Base-by-base conservation (phyloP, 805 yeast species). In the Yamadazyma tumulicola region DNA sequence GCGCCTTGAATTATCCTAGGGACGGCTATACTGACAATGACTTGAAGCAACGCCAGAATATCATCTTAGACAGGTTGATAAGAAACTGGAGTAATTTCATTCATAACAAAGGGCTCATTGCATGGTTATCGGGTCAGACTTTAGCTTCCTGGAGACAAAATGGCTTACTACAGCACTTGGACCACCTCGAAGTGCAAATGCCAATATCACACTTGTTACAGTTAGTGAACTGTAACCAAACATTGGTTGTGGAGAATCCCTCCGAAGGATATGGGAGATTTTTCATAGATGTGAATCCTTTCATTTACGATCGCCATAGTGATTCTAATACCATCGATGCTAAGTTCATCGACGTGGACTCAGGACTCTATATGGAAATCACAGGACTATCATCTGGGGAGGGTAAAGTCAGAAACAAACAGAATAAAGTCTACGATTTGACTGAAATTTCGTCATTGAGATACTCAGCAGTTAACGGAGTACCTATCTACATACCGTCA, bases 291-390 rank as follows among this genome's bases (percentile, higher is more conserved):
- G 51, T 57, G 19, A 52, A 54, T 3, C 47, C 63, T 0, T 58
- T 42, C 37, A 39, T 60, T 16, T 58, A 55, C 24, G 53, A 56
- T 35, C 41, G 64, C 29, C 43, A 52, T 7, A 38, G 37, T n/a
- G 41, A 47, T 10, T 42, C 42, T 14, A 57, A 56, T 42, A 51
- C 51, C 33, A 55, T 57, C 16, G 63, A 57, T 39, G 63, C 79
- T 7, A 67, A 82, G 41, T 74, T 79, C 47, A 72, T 79, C 34
- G 85, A 79, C 48, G 64, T 69, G 7, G 70, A 72, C 29, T 69
- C 79, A 1, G 85, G 85, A 6, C 46, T 70, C 9, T 79, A 75
- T 46, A 63, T 79, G 32, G 84, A 79, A 44, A 62, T 79, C 29
- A 70, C 75, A 1, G 85, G 77, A 1, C 35, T 57, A 17, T n/a